Base-by-base conservation (phyloP, 129 eudicot genomes). In the Cynara cardunculus region DNA sequence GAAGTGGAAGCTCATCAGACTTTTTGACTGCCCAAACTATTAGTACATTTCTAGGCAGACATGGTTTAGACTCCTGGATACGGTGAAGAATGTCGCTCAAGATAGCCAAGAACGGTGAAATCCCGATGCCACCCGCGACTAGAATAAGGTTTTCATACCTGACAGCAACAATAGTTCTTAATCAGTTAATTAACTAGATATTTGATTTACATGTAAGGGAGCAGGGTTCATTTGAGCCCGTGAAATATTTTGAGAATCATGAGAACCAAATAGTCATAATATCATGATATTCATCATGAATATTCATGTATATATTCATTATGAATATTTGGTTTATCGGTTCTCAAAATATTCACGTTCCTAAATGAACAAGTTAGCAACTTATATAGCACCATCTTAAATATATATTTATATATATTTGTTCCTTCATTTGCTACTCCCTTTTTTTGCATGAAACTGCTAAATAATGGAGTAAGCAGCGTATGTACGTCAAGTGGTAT, bases 51-150 rank as follows among this genome's bases (percentile, higher is more conserved):
- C 79, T 87, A 5, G 99, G 99, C 44, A 84, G 71, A 86, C 97
- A 90, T 44, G 97, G 92, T 80, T 82, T 90, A 2, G 88, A 80
- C 19, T 87, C 90, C 26, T 83, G 82, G 65, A 92, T 80, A n/a
- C 88, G 89, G 69, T 85, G 94, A 12, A 94, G 90, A 79, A 94
- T 73, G 80, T 94, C 97, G 56, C 90, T 94, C 75, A 94, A 81
- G 79, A 94, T 90, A 70, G 99, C 99, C 59, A 94, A 72, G 68
- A 94, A 94, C 13, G 99, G 99, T 32, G 99, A 90, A 79, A 94
- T 90, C 44, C 99, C 99, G 64, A 94, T 94, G 46, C 99, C 99
- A 9, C 99, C 99, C 2, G 99, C 99, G 25, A 94, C 97, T 81
- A 94, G 74, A 49, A 94, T 84, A 75, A 94, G 96, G 86, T 94